phyloP scores from a whole-genome alignment of 768 basidiomycete species.

The Psilocybe subaeruginosa region DNA sequence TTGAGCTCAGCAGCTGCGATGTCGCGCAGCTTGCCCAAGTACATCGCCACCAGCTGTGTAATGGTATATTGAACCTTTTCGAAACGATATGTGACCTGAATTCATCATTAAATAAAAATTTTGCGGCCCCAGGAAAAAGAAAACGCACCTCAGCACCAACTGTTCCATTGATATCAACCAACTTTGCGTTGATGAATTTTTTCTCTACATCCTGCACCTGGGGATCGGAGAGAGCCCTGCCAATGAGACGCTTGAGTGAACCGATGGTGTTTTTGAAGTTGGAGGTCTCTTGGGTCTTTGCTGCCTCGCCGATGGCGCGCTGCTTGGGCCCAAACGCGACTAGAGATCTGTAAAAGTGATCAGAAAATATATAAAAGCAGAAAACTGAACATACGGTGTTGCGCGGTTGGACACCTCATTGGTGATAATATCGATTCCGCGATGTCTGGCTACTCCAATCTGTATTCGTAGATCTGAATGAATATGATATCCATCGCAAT shows the following conservation, averaged over 20 bases:
- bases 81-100: conserved; percentile 86
- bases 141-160: conserved; percentile 83
- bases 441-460: conserved; percentile 95
- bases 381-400: conserved; percentile 74
- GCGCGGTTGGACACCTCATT: conserved; percentile 98
- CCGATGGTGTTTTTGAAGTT: conserved; percentile 99
- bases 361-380: conserved; percentile 26
- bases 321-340: conserved; percentile 94
- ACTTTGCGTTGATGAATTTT: conserved; percentile 86
- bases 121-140: background rate
- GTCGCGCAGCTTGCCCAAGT: conserved; percentile 89
- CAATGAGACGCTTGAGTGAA: conserved; percentile 87
- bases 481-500: background rate
- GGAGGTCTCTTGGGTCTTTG: conserved; percentile 97
- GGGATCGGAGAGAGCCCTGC: conserved; percentile 76
- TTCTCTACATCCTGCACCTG: conserved; percentile 86
- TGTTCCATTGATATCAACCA: conserved; percentile 83
- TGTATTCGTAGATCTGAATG: conserved; percentile 32
- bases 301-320: conserved; percentile 89
- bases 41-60: conserved; percentile 92
- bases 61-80: conserved; percentile 80
- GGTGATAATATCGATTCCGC: conserved; percentile 97
- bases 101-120: conserved; percentile 8
- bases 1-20: conserved; percentile 87
- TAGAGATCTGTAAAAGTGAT: conserved; percentile 65